Percentiles rank a stretch among this genome's conserved stretches.
phyloP scores from a whole-genome alignment of 208 protist genomes.

The Crithidia sp. region DNA sequence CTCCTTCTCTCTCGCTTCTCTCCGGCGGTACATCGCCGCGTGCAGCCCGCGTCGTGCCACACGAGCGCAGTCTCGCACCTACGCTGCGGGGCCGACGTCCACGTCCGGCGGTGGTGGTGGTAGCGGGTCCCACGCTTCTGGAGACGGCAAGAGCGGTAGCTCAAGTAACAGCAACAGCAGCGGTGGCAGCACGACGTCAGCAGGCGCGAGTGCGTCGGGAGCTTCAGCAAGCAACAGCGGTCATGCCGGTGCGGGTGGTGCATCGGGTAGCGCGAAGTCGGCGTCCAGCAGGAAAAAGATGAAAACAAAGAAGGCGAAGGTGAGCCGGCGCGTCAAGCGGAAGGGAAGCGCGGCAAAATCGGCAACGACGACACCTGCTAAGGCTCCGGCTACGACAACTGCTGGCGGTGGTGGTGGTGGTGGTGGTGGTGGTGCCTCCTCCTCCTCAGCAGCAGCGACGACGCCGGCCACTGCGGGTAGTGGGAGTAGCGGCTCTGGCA shows the following conservation, averaged over 20 bases:
- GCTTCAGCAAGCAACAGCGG: neutral
- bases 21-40: no score
- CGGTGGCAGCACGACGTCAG: neutral
- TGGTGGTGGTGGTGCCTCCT: neutral
- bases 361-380: neutral
- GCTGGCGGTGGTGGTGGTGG: neutral
- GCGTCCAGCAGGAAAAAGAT: constrained; percentile 12
- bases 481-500: neutral
- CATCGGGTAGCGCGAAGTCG: no score
- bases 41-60: neutral
- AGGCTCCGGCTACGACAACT: neutral
- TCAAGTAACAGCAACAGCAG: neutral
- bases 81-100: neutral
- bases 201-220: neutral
- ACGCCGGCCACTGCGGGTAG: neutral
- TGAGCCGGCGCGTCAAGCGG: constrained; percentile 20
- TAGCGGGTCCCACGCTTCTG: neutral
- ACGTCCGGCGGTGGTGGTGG: neutral
- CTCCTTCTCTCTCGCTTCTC: neutral
- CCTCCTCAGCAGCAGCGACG: neutral
- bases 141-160: neutral
- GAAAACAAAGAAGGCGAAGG: constrained; percentile 20
- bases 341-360: constrained; percentile 9
- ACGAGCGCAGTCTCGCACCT: neutral
- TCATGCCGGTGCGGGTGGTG: neutral